Evolutionary conservation across 495 filamentous ascomycete genomes (phyloP).

Genomic region (Xylaria acuta): DNA sequence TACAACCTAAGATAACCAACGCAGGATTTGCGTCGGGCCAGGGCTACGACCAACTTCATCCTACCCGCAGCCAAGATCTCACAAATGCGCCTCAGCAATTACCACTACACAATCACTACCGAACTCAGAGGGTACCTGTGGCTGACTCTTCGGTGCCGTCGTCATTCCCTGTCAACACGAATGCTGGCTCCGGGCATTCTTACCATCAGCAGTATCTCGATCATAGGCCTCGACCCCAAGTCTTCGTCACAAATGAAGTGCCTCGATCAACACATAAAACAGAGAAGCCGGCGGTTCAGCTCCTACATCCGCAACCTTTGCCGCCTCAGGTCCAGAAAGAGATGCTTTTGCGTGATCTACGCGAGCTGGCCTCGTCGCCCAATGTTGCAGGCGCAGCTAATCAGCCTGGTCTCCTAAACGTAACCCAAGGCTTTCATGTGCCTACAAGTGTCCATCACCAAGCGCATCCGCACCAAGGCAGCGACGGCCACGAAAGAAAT

Average conservation of each 20-base stretch:
- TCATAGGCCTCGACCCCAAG: slow-evolving; percentile 37
- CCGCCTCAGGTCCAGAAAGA: slow-evolving; percentile 58
- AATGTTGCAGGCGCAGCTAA: slow-evolving; percentile 18
- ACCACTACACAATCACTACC: slow-evolving; percentile 45
- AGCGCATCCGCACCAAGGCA: background rate
- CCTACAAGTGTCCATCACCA: slow-evolving; percentile 14
- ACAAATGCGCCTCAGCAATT: slow-evolving; percentile 42
- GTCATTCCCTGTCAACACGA: slow-evolving; percentile 49
- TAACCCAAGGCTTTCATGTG: slow-evolving; percentile 36
- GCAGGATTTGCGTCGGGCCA: slow-evolving; percentile 23
- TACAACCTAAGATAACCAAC: slow-evolving; percentile 49
- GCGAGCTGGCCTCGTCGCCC: slow-evolving; percentile 32
- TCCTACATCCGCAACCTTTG: slow-evolving; percentile 61
- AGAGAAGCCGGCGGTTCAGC: slow-evolving; percentile 45
- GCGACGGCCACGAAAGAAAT: slow-evolving; percentile 41
- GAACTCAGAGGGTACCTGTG: slow-evolving; percentile 42
- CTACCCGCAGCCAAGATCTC: slow-evolving; percentile 51
- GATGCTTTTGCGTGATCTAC: slow-evolving; percentile 40
- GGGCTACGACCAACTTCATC: slow-evolving; percentile 38
- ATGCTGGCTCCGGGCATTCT: slow-evolving; percentile 29
- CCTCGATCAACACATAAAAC: slow-evolving; percentile 23
- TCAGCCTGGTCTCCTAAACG: slow-evolving; percentile 35
- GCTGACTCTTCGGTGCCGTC: slow-evolving; percentile 51
- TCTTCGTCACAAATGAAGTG: slow-evolving; percentile 31
- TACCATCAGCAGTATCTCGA: slow-evolving; percentile 33